A percentile compares a stretch with the other conserved stretches of the same genome.
phyloP scores from a whole-genome alignment of 495 filamentous ascomycete genomes.

The Chaetomium tenue region DNA sequence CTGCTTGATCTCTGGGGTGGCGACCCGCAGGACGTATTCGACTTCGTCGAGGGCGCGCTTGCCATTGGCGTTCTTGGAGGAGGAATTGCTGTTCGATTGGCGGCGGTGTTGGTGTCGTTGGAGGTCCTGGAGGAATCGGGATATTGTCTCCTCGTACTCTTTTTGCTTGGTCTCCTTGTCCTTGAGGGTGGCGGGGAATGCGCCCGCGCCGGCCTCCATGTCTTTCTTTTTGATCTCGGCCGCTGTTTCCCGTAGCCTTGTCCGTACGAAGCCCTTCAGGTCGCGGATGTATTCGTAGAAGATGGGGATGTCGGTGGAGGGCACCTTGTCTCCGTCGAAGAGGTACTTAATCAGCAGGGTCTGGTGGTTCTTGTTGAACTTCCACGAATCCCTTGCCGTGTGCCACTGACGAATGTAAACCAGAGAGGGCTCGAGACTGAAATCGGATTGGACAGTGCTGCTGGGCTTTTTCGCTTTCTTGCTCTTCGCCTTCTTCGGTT shows the following conservation, averaged over 20 bases:
- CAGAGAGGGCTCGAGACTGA: slow-evolving; percentile 59
- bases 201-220: slow-evolving; percentile 45
- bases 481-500: slow-evolving; percentile 37
- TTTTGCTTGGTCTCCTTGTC: slow-evolving; percentile 46
- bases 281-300: slow-evolving; percentile 71
- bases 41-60: slow-evolving; percentile 47
- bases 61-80: slow-evolving; percentile 29
- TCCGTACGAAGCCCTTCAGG: slow-evolving; percentile 63
- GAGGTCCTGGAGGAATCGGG: slow-evolving; percentile 40
- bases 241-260: slow-evolving; percentile 62
- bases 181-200: slow-evolving; percentile 42
- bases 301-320: slow-evolving; percentile 59
- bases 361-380: slow-evolving; percentile 90
- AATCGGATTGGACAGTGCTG: slow-evolving; percentile 34
- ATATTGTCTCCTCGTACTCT: slow-evolving; percentile 57
- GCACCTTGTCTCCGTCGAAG: slow-evolving; percentile 64
- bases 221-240: slow-evolving; percentile 52
- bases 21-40: slow-evolving; percentile 46
- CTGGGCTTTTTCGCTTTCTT: slow-evolving; percentile 42
- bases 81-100: slow-evolving; percentile 13
- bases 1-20: slow-evolving; percentile 46
- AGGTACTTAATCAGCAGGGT: slow-evolving; percentile 77
- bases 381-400: slow-evolving; percentile 67
- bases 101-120: slow-evolving; percentile 27
- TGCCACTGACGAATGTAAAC: slow-evolving; percentile 71